These are phyloP conservation scores for Arxiozyma telluris DNA, from an alignment of 1,139 yeast genomes.

Conservation along the genomic window DNA sequence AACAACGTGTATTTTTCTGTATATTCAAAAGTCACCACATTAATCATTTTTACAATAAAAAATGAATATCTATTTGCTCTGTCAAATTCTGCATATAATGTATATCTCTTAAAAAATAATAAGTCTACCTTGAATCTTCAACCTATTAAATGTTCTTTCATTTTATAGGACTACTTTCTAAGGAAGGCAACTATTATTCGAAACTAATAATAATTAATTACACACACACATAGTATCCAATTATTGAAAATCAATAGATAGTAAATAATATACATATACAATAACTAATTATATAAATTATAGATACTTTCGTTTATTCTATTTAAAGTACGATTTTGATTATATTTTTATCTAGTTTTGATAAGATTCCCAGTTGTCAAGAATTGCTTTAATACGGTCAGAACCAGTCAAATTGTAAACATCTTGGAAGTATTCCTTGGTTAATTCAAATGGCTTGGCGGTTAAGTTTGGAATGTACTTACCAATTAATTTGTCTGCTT, in stretches of 20 bases:
- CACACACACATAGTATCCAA: background rate
- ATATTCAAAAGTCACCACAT: background rate
- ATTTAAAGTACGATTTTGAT: too few relatives aligned
- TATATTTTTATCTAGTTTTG: slow-evolving; percentile 19
- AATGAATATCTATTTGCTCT: background rate
- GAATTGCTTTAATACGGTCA: slow-evolving; percentile 77
- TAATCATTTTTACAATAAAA: background rate
- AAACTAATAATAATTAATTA: too few relatives aligned
- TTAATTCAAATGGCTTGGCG: slow-evolving; percentile 91
- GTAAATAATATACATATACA: too few relatives aligned
- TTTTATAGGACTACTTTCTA: too few relatives aligned
- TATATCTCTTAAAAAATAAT: too few relatives aligned
- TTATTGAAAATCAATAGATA: too few relatives aligned
- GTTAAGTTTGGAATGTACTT: slow-evolving; percentile 98
- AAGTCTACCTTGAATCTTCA: background rate
- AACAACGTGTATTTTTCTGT: background rate
- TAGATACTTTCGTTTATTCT: background rate
- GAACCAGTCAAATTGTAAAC: slow-evolving; percentile 88
- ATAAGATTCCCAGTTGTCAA: slow-evolving; percentile 92
- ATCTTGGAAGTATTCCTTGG: slow-evolving; percentile 94
- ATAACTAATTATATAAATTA: too few relatives aligned
- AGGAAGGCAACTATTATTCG: too few relatives aligned
- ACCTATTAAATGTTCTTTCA: background rate
- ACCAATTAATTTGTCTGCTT: slow-evolving; percentile 86
- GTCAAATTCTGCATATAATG: background rate